Conservation (phyloP, 306 rosid genomes). For the Acacia acuminata region DNA sequence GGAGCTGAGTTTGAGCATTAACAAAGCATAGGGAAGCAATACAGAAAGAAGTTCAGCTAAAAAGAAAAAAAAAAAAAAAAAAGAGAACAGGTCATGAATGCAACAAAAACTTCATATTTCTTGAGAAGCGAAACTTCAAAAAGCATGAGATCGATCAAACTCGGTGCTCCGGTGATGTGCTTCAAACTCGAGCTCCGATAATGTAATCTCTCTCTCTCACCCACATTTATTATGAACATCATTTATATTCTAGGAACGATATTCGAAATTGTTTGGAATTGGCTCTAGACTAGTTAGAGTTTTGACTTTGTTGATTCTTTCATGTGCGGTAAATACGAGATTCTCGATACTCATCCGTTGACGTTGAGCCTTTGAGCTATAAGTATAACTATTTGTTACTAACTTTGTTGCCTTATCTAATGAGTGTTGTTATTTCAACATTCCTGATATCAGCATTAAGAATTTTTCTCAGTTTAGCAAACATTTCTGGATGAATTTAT, state of each 20-base stretch:
- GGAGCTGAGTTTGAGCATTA: too few relatives aligned
- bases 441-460: neutral
- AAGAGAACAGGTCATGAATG: too few relatives aligned
- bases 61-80: too few relatives aligned
- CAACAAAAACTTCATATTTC: too few relatives aligned
- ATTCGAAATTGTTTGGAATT: conserved; percentile 20
- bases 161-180: conserved; percentile 1
- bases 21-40: too few relatives aligned
- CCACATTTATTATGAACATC: too few relatives aligned
- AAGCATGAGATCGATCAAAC: too few relatives aligned
- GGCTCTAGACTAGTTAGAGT: neutral
- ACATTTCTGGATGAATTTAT: neutral
- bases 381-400: neutral
- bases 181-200: conserved; percentile 74
- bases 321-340: neutral
- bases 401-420: neutral
- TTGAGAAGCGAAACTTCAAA: too few relatives aligned
- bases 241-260: too few relatives aligned
- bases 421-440: neutral
- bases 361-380: neutral
- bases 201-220: too few relatives aligned
- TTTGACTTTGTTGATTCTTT: neutral
- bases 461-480: neutral
- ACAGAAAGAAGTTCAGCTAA: too few relatives aligned
- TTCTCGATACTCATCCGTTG: too few relatives aligned